Conservation (phyloP, 1,284 basidiomycete species). For the Puccinia polysora region DNA sequence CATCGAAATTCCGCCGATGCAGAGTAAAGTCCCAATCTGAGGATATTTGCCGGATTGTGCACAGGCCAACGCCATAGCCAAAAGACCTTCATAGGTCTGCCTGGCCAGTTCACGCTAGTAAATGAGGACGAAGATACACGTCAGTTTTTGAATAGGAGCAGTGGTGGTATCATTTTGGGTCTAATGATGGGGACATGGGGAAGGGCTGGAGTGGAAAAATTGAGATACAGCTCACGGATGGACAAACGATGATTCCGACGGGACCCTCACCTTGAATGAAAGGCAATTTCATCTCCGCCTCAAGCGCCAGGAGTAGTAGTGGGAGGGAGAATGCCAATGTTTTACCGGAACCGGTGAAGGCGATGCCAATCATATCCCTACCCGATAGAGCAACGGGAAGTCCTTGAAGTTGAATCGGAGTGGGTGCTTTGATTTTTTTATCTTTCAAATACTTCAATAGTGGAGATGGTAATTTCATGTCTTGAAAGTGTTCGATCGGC, state of each 20-base stretch:
- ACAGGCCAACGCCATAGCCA: slow-evolving; percentile 70
- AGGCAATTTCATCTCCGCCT: slow-evolving; percentile 84
- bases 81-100: slow-evolving; percentile 91
- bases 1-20: slow-evolving; percentile 98
- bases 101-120: slow-evolving; percentile 72
- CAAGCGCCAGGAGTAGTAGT: slow-evolving; percentile 73
- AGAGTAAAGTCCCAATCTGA: slow-evolving; percentile 75
- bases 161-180: background rate
- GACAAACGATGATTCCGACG: slow-evolving; percentile 89
- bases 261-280: slow-evolving; percentile 91
- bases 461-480: slow-evolving; percentile 92
- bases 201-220: background rate
- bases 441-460: slow-evolving; percentile 75
- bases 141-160: background rate
- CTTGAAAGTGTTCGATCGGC: slow-evolving; percentile 86
- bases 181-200: background rate
- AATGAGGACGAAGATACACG: background rate
- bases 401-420: slow-evolving; percentile 95
- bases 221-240: slow-evolving; percentile 62
- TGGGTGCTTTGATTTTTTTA: slow-evolving; percentile 79
- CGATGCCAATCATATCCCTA: slow-evolving; percentile 57
- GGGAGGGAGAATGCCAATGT: slow-evolving; percentile 56
- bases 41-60: slow-evolving; percentile 78
- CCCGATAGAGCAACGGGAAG: slow-evolving; percentile 73
- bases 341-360: slow-evolving; percentile 56